Conservation (phyloP, 2,329 filamentous ascomycete species). For the Mollisia scopiformis region DNA sequence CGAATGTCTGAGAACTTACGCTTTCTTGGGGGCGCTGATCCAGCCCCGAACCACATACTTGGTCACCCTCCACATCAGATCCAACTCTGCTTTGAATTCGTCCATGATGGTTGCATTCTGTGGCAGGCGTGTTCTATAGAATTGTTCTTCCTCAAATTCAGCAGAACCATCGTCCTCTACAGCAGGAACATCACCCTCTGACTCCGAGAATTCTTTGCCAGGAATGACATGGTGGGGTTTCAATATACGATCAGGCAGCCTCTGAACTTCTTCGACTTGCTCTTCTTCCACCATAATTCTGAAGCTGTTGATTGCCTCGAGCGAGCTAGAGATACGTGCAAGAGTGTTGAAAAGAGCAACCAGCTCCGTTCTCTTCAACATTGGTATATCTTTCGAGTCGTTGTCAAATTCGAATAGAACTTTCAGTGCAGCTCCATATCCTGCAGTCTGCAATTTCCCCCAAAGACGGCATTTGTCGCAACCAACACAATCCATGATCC, state of each 20-base stretch:
- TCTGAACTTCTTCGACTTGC: conserved; percentile 14
- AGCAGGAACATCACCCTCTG: conserved; percentile 40
- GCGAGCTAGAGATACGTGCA: conserved; percentile 79
- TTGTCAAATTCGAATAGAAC: conserved; percentile 90
- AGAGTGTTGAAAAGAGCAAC: conserved; percentile 96
- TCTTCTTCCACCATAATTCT: conserved; percentile 51
- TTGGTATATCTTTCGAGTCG: conserved; percentile 62
- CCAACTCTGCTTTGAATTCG: conserved; percentile 64
- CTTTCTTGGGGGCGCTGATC: conserved; percentile 64
- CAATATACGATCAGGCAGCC: conserved; percentile 28
- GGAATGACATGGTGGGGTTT: conserved; percentile 48
- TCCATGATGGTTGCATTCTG: conserved; percentile 54
- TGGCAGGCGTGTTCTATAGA: conserved; percentile 31
- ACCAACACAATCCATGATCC: conserved; percentile 97
- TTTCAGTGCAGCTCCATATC: conserved; percentile 93
- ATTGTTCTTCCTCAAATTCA: conserved; percentile 37
- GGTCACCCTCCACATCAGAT: conserved; percentile 62
- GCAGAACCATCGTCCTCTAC: conserved; percentile 45
- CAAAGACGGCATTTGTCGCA: conserved; percentile 98
- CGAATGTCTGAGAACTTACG: conserved; percentile 60
- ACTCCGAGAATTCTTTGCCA: conserved; percentile 16
- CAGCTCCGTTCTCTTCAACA: conserved; percentile 84
- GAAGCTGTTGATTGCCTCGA: conserved; percentile 77
- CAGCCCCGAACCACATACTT: conserved; percentile 72
- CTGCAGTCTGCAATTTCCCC: conserved; percentile 95